Conservation (phyloP, 1,284 basidiomycete species). For the Ceratobasidium sp. region DNA sequence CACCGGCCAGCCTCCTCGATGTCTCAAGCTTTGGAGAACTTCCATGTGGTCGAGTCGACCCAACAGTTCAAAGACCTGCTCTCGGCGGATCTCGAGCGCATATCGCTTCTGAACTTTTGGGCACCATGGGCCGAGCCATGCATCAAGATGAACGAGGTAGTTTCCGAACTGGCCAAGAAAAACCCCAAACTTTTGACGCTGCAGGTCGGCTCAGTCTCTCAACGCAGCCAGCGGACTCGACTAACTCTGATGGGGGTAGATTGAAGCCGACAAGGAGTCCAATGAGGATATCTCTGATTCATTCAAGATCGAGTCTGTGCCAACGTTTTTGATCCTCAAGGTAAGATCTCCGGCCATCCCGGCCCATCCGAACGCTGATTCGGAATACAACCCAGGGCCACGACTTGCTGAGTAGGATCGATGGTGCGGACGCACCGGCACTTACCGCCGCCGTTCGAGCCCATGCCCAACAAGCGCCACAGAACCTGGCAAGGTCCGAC, state of each 20-base stretch:
- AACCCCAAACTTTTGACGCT: conserved; percentile 30
- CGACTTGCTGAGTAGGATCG: conserved; percentile 79
- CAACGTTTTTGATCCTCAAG: conserved; percentile 82
- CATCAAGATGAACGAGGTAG: conserved; percentile 81
- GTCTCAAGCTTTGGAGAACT: conserved; percentile 53
- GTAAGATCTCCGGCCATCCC: conserved; percentile 56
- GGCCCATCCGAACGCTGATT: conserved; percentile 10
- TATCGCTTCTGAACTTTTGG: conserved; percentile 92
- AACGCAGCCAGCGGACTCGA: not conserved
- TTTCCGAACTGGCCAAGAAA: conserved; percentile 69
- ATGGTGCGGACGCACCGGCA: conserved; percentile 78
- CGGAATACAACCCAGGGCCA: conserved; percentile 70
- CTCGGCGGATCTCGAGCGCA: conserved; percentile 72
- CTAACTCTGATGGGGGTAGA: conserved; percentile 57
- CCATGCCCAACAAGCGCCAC: conserved; percentile 57
- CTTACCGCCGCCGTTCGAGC: conserved; percentile 71
- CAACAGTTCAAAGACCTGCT: conserved; percentile 78
- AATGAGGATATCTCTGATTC: conserved; percentile 91
- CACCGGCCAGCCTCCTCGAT: not conserved
- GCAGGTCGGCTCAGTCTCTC: not conserved
- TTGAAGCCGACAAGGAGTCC: conserved; percentile 82
- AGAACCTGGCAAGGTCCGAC: conserved; percentile 56
- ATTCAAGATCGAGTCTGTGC: conserved; percentile 92
- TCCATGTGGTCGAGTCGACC: conserved; percentile 65
- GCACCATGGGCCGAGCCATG: conserved; percentile 92